Percentiles rank a stretch among this genome's conserved stretches.
Evolutionary conservation across 78 protist species (phyloP).

Genomic region (Dictyostelium brefeldianum): DNA sequence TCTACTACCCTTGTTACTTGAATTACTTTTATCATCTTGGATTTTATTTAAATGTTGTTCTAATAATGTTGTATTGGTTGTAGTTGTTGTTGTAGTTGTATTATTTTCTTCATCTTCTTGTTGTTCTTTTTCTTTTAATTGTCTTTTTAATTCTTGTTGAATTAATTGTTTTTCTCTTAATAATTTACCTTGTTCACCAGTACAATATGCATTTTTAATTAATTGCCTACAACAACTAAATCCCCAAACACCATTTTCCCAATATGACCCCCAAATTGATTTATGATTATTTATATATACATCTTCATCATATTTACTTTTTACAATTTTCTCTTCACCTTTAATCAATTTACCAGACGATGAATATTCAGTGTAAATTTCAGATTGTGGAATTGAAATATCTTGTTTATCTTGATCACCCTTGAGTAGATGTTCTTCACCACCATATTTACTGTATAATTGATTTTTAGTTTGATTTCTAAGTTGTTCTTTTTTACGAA

Average conservation of each 20-base stretch:
- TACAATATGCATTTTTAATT: conserved; percentile 87
- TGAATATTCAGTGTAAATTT: conserved; percentile 95
- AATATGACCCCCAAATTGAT: conserved; percentile 97
- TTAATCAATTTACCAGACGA: conserved; percentile 87
- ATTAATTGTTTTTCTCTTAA: conserved; percentile 27
- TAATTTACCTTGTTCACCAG: conserved; percentile 92
- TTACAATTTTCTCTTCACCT: conserved; percentile 82
- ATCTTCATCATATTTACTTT: conserved; percentile 94
- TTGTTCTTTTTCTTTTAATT: conserved; percentile 25
- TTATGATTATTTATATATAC: conserved; percentile 91
- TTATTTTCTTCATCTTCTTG: not conserved
- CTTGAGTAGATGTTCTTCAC: conserved; percentile 85
- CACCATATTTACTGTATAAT: conserved; percentile 95
- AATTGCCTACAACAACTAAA: conserved; percentile 92
- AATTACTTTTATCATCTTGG: not conserved
- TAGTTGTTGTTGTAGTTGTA: not conserved
- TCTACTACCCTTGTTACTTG: conserved; percentile 9
- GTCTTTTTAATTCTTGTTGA: not conserved
- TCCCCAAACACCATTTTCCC: conserved; percentile 96
- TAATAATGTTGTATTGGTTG: not conserved
- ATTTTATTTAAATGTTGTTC: conserved; percentile 24
- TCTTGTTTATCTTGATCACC: conserved; percentile 15
- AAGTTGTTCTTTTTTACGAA: conserved; percentile 71
- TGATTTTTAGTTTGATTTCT: conserved; percentile 38
- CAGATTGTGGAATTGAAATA: conserved; percentile 91